Conservation (phyloP, 768 basidiomycete species). For the Amylocystis lapponica region DNA sequence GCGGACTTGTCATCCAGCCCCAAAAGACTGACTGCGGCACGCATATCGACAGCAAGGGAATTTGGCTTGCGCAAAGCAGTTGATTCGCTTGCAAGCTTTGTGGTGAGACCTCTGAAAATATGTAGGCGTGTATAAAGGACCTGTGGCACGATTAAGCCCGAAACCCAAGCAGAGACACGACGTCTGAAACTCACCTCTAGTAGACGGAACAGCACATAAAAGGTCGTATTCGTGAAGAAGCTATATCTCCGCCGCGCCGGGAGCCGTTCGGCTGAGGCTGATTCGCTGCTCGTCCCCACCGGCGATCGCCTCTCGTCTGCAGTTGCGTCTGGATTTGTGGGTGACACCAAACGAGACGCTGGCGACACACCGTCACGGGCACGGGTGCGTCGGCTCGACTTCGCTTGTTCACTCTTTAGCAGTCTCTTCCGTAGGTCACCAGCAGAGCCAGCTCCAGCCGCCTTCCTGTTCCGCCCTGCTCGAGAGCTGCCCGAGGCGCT, state of each 20-base stretch:
- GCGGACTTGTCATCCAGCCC: slow-evolving; percentile 23
- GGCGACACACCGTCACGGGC: slow-evolving; percentile 49
- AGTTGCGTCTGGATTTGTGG: slow-evolving; percentile 43
- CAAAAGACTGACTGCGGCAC: slow-evolving; percentile 22
- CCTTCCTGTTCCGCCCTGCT: slow-evolving; percentile 36
- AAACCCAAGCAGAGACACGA: neutral
- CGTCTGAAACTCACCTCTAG: slow-evolving; percentile 67
- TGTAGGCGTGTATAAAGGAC: slow-evolving; percentile 75
- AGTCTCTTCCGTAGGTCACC: slow-evolving; percentile 76
- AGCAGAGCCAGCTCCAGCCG: slow-evolving; percentile 19
- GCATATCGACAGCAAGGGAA: slow-evolving; percentile 34
- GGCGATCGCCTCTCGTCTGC: slow-evolving; percentile 34
- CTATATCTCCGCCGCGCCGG: slow-evolving; percentile 43
- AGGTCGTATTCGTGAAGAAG: slow-evolving; percentile 87
- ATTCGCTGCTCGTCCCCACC: slow-evolving; percentile 22
- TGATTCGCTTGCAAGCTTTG: slow-evolving; percentile 34
- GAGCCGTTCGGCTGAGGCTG: slow-evolving; percentile 2
- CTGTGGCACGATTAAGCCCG: too few relatives aligned
- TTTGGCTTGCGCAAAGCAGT: slow-evolving; percentile 22
- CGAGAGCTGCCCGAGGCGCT: slow-evolving; percentile 25
- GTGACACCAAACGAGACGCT: slow-evolving; percentile 59
- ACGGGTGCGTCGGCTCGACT: slow-evolving; percentile 60
- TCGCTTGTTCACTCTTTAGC: slow-evolving; percentile 78
- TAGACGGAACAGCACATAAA: slow-evolving; percentile 80
- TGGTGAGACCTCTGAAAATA: slow-evolving; percentile 70